phyloP scores from a whole-genome alignment of 495 filamentous ascomycete species.

The Podospora tetraspora region DNA sequence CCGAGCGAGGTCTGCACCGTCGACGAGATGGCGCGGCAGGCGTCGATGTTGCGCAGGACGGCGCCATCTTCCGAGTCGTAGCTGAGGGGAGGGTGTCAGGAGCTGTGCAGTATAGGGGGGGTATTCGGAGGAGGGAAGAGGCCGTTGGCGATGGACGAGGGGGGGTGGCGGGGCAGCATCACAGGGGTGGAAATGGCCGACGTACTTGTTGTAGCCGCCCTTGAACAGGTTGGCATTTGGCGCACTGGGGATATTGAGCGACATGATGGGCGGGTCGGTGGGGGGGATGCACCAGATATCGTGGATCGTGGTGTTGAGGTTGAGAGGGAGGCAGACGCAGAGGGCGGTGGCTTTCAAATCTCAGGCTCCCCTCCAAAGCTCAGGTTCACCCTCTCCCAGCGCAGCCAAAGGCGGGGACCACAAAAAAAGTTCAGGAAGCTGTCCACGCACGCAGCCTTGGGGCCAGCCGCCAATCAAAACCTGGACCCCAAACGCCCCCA shows the following conservation, averaged over 20 bases:
- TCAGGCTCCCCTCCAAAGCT: not conserved
- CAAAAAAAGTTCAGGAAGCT: slow-evolving; percentile 34
- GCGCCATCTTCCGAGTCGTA: slow-evolving; percentile 99
- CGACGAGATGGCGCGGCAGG: slow-evolving; percentile 88
- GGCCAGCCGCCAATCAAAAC: slow-evolving; percentile 3
- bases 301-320: not conserved
- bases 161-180: slow-evolving; percentile 10
- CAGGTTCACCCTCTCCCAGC: not conserved
- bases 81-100: slow-evolving; percentile 45
- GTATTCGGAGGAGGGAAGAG: not conserved
- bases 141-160: not conserved
- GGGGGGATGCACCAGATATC: not conserved
- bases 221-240: slow-evolving; percentile 95
- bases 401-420: slow-evolving; percentile 2
- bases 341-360: slow-evolving; percentile 14
- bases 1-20: slow-evolving; percentile 97
- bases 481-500: not conserved
- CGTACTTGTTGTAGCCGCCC: slow-evolving; percentile 90
- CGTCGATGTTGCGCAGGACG: slow-evolving; percentile 97
- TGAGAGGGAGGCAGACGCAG: slow-evolving; percentile 7
- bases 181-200: slow-evolving; percentile 7
- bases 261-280: slow-evolving; percentile 57
- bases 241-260: slow-evolving; percentile 86
- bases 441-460: slow-evolving; percentile 25
- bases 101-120: slow-evolving; percentile 17